These are phyloP conservation scores for Saccharomycopsis guyanensis DNA, from an alignment of 805 yeast species.

Conservation along the genomic window DNA sequence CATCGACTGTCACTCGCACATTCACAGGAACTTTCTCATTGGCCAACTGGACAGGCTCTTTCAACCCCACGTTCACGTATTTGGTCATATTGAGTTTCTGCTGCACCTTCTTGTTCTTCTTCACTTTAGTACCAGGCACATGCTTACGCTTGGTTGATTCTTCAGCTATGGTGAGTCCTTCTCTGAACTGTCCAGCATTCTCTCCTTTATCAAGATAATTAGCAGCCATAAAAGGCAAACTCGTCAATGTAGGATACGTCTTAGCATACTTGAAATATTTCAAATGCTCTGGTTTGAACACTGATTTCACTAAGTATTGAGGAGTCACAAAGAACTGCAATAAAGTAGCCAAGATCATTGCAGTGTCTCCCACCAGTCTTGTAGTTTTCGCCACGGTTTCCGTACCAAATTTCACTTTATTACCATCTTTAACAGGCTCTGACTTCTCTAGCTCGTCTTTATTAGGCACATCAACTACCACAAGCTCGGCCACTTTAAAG, in stretches of 20 bases:
- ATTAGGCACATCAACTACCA: constrained; percentile 50
- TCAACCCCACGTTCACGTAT: constrained; percentile 69
- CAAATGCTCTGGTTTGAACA: constrained; percentile 43
- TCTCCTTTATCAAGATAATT: constrained; percentile 28
- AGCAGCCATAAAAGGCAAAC: constrained; percentile 63
- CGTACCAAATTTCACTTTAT: constrained; percentile 23
- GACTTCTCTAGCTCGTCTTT: background rate
- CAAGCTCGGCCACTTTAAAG: constrained; percentile 66
- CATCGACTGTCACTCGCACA: constrained; percentile 75
- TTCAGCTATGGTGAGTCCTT: constrained; percentile 38
- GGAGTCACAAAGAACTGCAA: constrained; percentile 82
- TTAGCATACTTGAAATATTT: constrained; percentile 55
- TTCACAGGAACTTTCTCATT: constrained; percentile 62
- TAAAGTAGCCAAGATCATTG: constrained; percentile 51
- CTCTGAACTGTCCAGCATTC: constrained; percentile 33
- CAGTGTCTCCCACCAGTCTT: constrained; percentile 21
- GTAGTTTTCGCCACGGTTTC: constrained; percentile 22
- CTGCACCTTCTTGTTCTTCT: constrained; percentile 41
- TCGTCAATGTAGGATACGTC: constrained; percentile 62
- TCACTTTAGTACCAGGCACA: constrained; percentile 23
- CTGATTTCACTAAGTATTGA: constrained; percentile 60
- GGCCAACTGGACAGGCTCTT: constrained; percentile 47
- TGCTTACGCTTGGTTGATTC: constrained; percentile 20
- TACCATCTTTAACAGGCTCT: constrained; percentile 16
- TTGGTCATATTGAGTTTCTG: constrained; percentile 52